Conservation (phyloP, 1,284 basidiomycete genomes). For the Ceratobasidium sp. region DNA sequence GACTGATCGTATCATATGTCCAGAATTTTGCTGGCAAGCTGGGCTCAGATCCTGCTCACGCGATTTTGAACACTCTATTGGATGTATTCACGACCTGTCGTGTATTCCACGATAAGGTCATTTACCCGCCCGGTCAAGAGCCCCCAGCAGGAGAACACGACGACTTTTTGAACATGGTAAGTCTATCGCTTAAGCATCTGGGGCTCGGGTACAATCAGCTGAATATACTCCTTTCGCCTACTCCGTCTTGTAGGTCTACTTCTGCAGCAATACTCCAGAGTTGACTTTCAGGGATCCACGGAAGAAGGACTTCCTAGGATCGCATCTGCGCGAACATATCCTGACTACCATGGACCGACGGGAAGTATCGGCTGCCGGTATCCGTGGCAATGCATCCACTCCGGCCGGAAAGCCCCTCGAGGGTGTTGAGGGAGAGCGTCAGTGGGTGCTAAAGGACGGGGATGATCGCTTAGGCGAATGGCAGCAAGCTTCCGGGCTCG, state of each 20-base stretch:
- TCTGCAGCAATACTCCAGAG: conserved; percentile 70
- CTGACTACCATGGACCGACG: conserved; percentile 53
- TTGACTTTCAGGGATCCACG: conserved; percentile 68
- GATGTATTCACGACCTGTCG: conserved; percentile 76
- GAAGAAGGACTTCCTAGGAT: conserved; percentile 67
- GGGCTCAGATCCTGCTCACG: conserved; percentile 65
- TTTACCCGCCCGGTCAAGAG: conserved; percentile 43
- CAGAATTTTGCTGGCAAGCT: conserved; percentile 78
- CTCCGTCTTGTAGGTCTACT: conserved; percentile 64
- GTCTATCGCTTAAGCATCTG: conserved; percentile 42
- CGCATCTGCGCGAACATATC: conserved; percentile 65
- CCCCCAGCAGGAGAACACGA: conserved; percentile 55
- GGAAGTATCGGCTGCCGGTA: conserved; percentile 60
- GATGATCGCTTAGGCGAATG: conserved; percentile 66
- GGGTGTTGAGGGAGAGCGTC: conserved; percentile 50
- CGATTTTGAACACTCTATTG: conserved; percentile 72
- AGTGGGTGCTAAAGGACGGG: conserved; percentile 64
- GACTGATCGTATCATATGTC: conserved; percentile 18
- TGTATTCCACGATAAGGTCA: conserved; percentile 74
- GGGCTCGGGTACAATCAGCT: conserved; percentile 7
- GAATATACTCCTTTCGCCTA: not conserved
- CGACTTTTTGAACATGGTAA: conserved; percentile 78
- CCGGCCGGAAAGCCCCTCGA: conserved; percentile 42
- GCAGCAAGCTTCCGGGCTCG: conserved; percentile 64
- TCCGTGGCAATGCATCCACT: conserved; percentile 51